Base-by-base conservation (phyloP, 345 rosid genomes). In the Physaria fendleri region DNA sequence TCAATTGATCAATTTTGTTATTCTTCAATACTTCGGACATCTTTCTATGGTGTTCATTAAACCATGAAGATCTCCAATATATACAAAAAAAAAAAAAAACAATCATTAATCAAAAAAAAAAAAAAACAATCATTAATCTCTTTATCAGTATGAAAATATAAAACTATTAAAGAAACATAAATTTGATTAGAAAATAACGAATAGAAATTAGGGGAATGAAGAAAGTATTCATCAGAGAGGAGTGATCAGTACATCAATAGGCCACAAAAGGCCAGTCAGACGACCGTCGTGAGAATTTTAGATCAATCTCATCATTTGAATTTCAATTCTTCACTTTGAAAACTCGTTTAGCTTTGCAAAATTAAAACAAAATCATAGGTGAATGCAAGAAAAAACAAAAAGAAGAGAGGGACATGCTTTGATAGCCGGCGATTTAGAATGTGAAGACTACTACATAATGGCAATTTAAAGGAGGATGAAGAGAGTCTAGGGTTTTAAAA, bases 231-330 rank as follows among this genome's bases (percentile, higher is more conserved):
- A 70, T 70, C 74, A 70, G 74, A 62, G 64, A 70, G 20, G 20
- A 47, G 56, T 27, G 74, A 63, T 70, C 69, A 39, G 64, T 70
- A 27, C 74, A 70, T 63, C 69, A 70, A 54, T 11, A 25, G 43
- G 40, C 66, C 15, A 10, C 37, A 35, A 25, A 43, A 61, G 59
- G 64, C 44, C 64, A n/a, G n/a, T 70, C 69, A 70, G 74, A 70
- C 74, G 69, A 70, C 69, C 69, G 74, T 70, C 74, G 64, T 70
- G 74, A 70, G 69, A 55, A 46, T 70, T 62, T 62, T 62, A 62
- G 74, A 70, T 70, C 74, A 56, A 62, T 70, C 74, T 62, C 69
- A 70, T 62, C 69, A 70, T 0, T 23, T 62, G 69, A 69, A 11
- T 35, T 32, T 37, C 1, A 4, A 12, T 29, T 29, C 29, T 29